Base-by-base conservation (phyloP, 2,329 filamentous ascomycete species). In the Xylariaceae sp. region DNA sequence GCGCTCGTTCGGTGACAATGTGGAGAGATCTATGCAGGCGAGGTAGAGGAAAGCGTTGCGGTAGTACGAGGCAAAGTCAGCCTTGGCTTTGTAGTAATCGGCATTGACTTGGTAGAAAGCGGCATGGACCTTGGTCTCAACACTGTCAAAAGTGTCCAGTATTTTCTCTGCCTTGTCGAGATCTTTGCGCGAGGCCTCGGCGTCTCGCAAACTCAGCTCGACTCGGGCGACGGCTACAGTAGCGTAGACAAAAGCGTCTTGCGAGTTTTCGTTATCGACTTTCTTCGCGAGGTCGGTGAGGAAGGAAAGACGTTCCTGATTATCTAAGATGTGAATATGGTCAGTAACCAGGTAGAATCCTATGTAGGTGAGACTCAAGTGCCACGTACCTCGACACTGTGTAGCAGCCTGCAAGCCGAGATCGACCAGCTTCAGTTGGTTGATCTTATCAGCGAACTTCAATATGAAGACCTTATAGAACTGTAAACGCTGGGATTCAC, bases 381-480 rank as follows among this genome's bases (percentile, higher is more conserved):
- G 3, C 13, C 19, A 38, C 36, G 3, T 65, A 91, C 88, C 82
- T 72, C 78, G 76, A 67, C 87, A 95, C 71, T 95, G 84, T 58
- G 84, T 81, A 39, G 89, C 89, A 34, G 93, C 87, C 68, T 86
- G 87, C 62, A 97, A 71, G 13, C 89, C 93, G 53, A 98, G 73
- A 52, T 87, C 85, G 53, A 98, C 93, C 54, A 97, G 84, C 77
- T 96, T 96, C 50, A 98, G 76, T 73, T 97, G 91, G 71, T 97
- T 98, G 76, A 98, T 96, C 77, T 94, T 96, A 64, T 95, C 90
- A 52, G 90, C 89, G 63, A 98, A 98, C 67, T 86, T 93, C 65
- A 91, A 80, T 66, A 98, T 86, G 73, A 98, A 98, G 57, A 82
- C 83, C 70, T 93, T 89, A 76, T 93, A 98, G 67, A 98, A 85